Base-by-base conservation (phyloP, 352 stramenopile species). In the Globisporangium viniferum region DNA sequence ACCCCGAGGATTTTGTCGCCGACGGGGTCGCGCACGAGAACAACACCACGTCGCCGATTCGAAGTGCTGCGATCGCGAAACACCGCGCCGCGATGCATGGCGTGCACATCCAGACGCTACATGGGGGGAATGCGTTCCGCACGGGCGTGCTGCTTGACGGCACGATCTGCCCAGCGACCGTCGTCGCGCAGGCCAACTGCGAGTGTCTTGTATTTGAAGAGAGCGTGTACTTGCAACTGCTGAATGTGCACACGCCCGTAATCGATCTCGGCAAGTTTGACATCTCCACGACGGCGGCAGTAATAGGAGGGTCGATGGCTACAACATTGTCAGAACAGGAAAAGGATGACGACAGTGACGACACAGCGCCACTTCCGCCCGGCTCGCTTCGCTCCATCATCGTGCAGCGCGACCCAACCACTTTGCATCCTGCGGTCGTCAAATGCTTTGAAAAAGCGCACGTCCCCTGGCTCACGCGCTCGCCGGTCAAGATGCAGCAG, bases 101-200 rank as follows among this genome's bases (percentile, higher is more conserved):
- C 0, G 64, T 89, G 10, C 79, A 91, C 39, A 73, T 91, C 18
- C 81, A 89, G 61, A 89, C 81, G 9, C 69, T 91, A 5, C 71
- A 78, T 14, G 60, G 76, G 6, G 61, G 64, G n/a, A 88, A 88
- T 59, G 73, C 79, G 0, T 89, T 91, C 70, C 81, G 83, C 12
- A 80, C 73, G 0, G 83, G 81, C 6, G 79, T 91, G 15, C 64
- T 91, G 29, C 63, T 76, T 3, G 74, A 84, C 29, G 35, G 62
- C 48, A 72, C 64, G 4, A 48, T 79, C 18, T 83, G 81, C 36
- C 83, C 81, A 8, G 79, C 79, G 7, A 89, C 81, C 0, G 70
- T 89, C 33, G 57, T 88, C 2, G 83, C 81, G 31, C 79, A 90
- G 41, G 86, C 81, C 0, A 70, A 87, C 54, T 89, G 81, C 56